Evolutionary conservation across 225 moss, liverwort and hornwort genomes (phyloP).

Genomic region (Straminergon stramineum): DNA sequence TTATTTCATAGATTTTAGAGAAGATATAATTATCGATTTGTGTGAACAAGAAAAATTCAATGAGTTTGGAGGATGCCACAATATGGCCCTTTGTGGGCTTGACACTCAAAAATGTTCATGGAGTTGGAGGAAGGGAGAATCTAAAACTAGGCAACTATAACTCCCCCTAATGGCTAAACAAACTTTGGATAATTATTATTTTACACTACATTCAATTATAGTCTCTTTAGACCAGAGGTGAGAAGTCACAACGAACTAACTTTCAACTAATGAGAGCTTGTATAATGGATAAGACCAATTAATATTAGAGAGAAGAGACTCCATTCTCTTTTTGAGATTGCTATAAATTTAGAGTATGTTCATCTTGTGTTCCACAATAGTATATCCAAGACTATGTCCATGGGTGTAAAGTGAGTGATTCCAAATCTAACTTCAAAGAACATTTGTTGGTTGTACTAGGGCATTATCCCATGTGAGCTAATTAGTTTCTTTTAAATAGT

Average conservation of each 20-base stretch:
- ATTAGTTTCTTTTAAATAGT: background rate
- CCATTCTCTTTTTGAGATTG: background rate
- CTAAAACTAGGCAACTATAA: too few species aligned
- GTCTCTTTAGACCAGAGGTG: too few species aligned
- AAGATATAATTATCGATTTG: background rate
- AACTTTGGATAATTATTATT: background rate
- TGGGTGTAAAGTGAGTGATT: background rate
- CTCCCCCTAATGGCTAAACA: background rate
- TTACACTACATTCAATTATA: background rate
- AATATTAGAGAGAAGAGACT: background rate
- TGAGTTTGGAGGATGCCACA: too few species aligned
- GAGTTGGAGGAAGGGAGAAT: too few species aligned
- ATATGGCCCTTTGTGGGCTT: too few species aligned
- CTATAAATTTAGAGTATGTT: background rate
- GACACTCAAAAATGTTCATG: too few species aligned
- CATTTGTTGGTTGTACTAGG: background rate
- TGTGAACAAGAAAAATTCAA: too few species aligned
- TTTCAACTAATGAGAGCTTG: background rate
- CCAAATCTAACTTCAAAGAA: background rate
- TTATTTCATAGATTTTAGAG: background rate
- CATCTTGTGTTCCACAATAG: background rate
- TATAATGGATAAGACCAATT: too few species aligned
- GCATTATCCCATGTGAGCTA: background rate
- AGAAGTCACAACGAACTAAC: too few species aligned
- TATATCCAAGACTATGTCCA: background rate